Conservation (phyloP, 768 basidiomycete genomes). For the Suillus brevipes region DNA sequence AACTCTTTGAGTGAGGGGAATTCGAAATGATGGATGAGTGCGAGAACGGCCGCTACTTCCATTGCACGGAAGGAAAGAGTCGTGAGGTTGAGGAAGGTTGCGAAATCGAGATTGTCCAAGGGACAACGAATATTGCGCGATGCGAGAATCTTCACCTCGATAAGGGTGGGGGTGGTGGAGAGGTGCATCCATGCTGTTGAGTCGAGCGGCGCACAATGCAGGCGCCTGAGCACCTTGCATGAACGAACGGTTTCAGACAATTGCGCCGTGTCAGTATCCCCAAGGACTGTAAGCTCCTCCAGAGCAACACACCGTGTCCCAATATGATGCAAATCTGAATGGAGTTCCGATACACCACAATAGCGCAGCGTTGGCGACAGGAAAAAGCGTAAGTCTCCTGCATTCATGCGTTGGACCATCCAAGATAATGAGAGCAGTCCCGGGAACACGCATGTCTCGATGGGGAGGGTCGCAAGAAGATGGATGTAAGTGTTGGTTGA, state of each 20-base stretch:
- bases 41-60: background rate
- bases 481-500: background rate
- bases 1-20: background rate
- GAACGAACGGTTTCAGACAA: background rate
- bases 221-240: background rate
- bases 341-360: background rate
- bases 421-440: background rate
- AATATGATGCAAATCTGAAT: background rate
- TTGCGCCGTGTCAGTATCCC: background rate
- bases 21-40: background rate
- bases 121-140: background rate
- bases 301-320: background rate
- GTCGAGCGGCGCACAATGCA: background rate
- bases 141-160: background rate
- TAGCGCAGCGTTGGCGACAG: background rate
- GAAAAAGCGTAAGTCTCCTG: background rate
- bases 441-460: background rate
- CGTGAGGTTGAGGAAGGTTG: background rate
- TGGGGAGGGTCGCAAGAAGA: background rate
- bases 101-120: background rate
- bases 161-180: background rate
- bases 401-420: background rate
- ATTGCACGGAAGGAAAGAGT: background rate
- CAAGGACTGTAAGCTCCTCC: background rate
- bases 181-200: slow-evolving; percentile 1